Base-by-base conservation (phyloP, 2,329 filamentous ascomycete species). In the Epichloe gansuensis region DNA sequence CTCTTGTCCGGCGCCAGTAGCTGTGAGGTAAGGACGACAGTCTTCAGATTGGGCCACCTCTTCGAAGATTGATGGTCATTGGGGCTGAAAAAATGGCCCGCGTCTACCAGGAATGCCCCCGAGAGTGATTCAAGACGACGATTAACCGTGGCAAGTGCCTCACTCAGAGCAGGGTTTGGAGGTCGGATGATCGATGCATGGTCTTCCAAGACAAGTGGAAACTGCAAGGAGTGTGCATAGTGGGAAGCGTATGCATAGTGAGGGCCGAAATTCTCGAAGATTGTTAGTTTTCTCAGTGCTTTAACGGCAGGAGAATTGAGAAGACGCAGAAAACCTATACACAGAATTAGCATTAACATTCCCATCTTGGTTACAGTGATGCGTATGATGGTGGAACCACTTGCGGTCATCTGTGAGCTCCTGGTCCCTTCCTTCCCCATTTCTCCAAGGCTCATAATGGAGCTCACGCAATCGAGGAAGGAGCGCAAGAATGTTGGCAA, bases 241-340 rank as follows among this genome's bases (percentile, higher is more conserved):
- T 3, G 23, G 4, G 13, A n/a, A 52, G 51, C 17, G 54, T 51
- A 42, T 50, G 61, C 51, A 55, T 66, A 68, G 47, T 41, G 39
- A 58, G 67, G 53, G 51, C 67, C 60, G 55, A 65, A 64, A 54
- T 67, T 68, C 58, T 68, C 62, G 53, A 69, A 68, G 44, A 68
- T 58, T 48, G 59, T 58, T 5, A 68, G 56, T 48, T 60, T 68
- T 49, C 54, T 49, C 51, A 66, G 54, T 54, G 57, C 54, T 27
- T 55, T 61, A 44, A 17, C 25, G 40, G 52, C 27, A 54, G 66
- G 53, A 17, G 59, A 63, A 54, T 61, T 56, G 47, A 68, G 60
- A 40, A 67, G 52, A 12, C 3, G 6, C 7, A 5, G 13, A 5
- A 8, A 36, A 17, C 13, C 27, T 47, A 13, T 25, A 35, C 0